Evolutionary conservation across 2,329 filamentous ascomycete genomes (phyloP).

Genomic region (Venturia effusa): DNA sequence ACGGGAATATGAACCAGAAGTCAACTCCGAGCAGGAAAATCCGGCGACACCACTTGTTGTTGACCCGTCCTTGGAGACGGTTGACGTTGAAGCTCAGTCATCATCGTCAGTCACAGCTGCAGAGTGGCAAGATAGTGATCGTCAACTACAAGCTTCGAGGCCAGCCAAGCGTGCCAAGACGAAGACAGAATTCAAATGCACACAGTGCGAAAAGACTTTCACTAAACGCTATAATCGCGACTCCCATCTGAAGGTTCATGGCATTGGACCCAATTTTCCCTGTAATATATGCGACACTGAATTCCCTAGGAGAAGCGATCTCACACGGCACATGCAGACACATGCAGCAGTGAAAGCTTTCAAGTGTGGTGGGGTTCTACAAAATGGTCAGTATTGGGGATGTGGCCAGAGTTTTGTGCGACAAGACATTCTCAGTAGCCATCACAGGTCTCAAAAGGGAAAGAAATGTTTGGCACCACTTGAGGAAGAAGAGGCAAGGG

Average conservation of each 20-base stretch:
- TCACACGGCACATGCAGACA: conserved; percentile 11
- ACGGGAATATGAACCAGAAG: background rate
- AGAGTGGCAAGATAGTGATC: no score
- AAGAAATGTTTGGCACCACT: conserved; percentile 7
- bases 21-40: background rate
- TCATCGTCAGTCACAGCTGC: conserved; percentile 7
- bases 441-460: conserved; percentile 14
- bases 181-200: conserved; percentile 10
- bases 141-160: background rate
- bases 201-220: conserved; percentile 13
- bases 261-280: background rate
- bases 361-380: conserved; percentile 12
- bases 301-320: conserved; percentile 13
- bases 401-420: conserved; percentile 14
- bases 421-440: conserved; percentile 13
- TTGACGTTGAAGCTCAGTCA: background rate
- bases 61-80: background rate
- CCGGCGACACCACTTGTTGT: background rate
- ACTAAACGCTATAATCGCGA: conserved; percentile 13
- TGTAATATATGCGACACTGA: conserved; percentile 8
- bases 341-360: conserved; percentile 7
- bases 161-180: conserved; percentile 6
- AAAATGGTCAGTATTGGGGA: conserved; percentile 13
- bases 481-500: background rate
- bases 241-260: conserved; percentile 14